Evolutionary conservation across 306 rosid genomes (phyloP).

Genomic region (Lablab purpureus): DNA sequence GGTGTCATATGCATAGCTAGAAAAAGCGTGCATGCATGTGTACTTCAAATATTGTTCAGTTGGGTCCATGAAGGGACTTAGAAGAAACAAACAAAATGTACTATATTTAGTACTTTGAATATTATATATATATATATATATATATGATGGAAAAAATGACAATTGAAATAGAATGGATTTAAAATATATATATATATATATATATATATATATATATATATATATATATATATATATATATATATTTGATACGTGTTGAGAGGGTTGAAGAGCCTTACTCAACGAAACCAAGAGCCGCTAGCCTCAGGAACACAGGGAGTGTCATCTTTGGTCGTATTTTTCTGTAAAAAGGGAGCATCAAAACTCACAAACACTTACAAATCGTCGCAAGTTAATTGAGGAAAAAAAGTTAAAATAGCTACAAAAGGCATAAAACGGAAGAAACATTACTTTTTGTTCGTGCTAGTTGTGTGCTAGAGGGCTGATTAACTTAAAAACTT

Average conservation of each 20-base stretch:
- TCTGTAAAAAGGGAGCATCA: slow-evolving; percentile 52
- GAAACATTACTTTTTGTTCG: not conserved
- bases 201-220: too few species aligned
- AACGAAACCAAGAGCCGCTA: slow-evolving; percentile 75
- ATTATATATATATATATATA: too few species aligned
- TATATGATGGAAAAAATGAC: too few species aligned
- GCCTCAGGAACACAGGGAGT: slow-evolving; percentile 72
- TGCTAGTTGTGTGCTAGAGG: not conserved
- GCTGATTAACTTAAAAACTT: not conserved
- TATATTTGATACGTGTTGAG: not conserved
- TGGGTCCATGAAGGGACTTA: slow-evolving; percentile 22
- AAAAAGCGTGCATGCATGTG: slow-evolving; percentile 17
- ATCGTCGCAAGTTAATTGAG: not conserved
- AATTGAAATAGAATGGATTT: too few species aligned
- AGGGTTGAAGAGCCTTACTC: slow-evolving; percentile 72
- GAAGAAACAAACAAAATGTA: slow-evolving; percentile 33
- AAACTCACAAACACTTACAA: not conserved
- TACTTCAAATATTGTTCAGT: not conserved
- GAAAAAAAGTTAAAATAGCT: not conserved
- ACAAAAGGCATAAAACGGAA: not conserved
- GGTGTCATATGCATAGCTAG: not conserved
- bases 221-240: too few species aligned
- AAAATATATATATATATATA: too few species aligned
- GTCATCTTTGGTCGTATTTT: slow-evolving; percentile 95
- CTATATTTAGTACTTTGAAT: not conserved